Base-by-base conservation (phyloP, 2,329 filamentous ascomycete genomes). In the Cladosporium colombiae region DNA sequence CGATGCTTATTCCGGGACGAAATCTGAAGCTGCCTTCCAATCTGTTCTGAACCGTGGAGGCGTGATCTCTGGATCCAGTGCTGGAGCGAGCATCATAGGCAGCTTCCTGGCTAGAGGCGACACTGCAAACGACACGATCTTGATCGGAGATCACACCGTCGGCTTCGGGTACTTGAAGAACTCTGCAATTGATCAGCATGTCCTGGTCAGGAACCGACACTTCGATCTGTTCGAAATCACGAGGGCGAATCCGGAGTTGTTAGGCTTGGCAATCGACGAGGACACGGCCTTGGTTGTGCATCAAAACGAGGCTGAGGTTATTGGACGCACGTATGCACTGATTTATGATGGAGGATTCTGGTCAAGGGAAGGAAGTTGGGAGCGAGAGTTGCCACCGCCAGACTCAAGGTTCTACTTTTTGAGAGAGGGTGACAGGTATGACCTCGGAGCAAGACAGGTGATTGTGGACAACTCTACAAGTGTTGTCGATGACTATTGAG, bases 111-210 rank as follows among this genome's bases (percentile, higher is more conserved):
- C 69, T n/a, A 58, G 70, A 33, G 70, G 69, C 2, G 69, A 71
- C 25, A 71, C 70, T 6, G 62, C 53, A 3, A 69, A 68, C 56
- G 70, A 70, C 27, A 69, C 69, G 8, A 31, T 70, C 35, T 68
- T 70, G 67, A 67, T 70, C 23, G 70, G 70, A 16, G 69, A 71
- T 53, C 70, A 69, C 33, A 69, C 64, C 1, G 65, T 69, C 25
- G 69, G 70, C 29, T 71, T 71, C 33, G 70, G 70, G 21, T 71
- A 70, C 44, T 50, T 71, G 23, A 67, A 68, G 27, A 67, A 71
- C 27, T 50, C 69, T 4, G 68, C 70, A 2, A 68, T 71, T 21
- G 70, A 70, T 53, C 70, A 71, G 64, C 70, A 70, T 63, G 69
- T 70, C 10, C 66, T 71, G 3, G 69, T 69, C 3, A 61, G 70